Percentiles rank a stretch among this genome's conserved stretches.
These are phyloP conservation scores for Ceratocystis albifundus DNA, from an alignment of 2,329 filamentous ascomycete genomes.

Conservation along the genomic window DNA sequence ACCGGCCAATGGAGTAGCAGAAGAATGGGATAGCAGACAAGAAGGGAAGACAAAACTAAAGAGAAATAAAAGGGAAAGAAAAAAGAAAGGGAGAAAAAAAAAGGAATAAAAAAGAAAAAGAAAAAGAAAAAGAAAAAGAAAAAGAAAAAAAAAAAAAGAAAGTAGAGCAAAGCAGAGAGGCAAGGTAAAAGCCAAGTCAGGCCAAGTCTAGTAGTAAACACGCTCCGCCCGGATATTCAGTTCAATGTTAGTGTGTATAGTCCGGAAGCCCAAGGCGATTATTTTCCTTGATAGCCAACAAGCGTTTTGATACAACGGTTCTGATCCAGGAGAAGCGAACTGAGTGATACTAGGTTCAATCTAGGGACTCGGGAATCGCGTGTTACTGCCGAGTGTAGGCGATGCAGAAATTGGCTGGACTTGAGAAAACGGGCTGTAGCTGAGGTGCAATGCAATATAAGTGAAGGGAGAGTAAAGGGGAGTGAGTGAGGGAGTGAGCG, in stretches of 20 bases:
- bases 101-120: background rate
- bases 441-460: background rate
- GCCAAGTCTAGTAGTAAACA: background rate
- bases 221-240: background rate
- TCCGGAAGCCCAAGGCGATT: conserved; percentile 9
- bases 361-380: conserved; percentile 17
- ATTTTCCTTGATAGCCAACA: conserved; percentile 11
- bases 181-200: no score
- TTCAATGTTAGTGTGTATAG: background rate
- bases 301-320: conserved; percentile 14
- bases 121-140: background rate
- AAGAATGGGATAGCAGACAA: background rate
- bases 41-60: background rate
- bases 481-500: no score
- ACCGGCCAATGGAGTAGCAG: background rate
- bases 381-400: conserved; percentile 17
- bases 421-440: background rate
- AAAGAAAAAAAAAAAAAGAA: background rate
- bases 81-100: background rate
- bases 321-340: conserved; percentile 19
- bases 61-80: background rate
- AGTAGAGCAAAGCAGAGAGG: no score
- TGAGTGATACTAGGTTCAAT: conserved; percentile 19
- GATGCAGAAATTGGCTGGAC: conserved; percentile 3
- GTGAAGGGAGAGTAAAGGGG: no score